A percentile compares a stretch with the other conserved stretches of the same genome.
phyloP scores from a whole-genome alignment of 2,329 filamentous ascomycete species.

The Lachnellula suecica region DNA sequence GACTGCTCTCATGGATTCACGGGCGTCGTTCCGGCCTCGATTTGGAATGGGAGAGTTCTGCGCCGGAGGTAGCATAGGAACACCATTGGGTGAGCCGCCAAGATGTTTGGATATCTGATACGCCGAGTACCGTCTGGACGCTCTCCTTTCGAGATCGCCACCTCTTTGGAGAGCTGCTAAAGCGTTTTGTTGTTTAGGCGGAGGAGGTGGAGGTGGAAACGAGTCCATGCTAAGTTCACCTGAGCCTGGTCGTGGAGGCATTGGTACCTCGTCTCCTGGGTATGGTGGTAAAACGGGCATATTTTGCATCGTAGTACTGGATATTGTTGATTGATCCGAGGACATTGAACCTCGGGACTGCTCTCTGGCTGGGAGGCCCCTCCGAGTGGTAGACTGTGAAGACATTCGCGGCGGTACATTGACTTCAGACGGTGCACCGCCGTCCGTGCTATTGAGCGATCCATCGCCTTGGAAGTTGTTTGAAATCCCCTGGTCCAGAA shows the following conservation, averaged over 20 bases:
- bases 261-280: conserved; percentile 56
- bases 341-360: conserved; percentile 49
- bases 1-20: conserved; percentile 79
- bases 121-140: conserved; percentile 89
- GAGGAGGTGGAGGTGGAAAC: conserved; percentile 74
- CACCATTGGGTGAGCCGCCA: conserved; percentile 74
- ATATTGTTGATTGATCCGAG: conserved; percentile 65
- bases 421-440: conserved; percentile 29
- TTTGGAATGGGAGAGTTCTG: conserved; percentile 85
- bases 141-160: conserved; percentile 87
- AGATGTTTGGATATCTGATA: conserved; percentile 97
- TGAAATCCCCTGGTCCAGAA: conserved; percentile 55
- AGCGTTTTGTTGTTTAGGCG: conserved; percentile 86
- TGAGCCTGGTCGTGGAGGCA: conserved; percentile 43
- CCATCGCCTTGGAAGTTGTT: conserved; percentile 26
- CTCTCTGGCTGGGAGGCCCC: conserved; percentile 42
- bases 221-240: conserved; percentile 52
- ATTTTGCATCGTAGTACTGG: conserved; percentile 74
- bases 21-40: conserved; percentile 70
- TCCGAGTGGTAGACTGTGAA: conserved; percentile 26
- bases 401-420: conserved; percentile 46
- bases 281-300: conserved; percentile 75
- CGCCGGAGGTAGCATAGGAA: conserved; percentile 82
- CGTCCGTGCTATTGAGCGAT: conserved; percentile 20
- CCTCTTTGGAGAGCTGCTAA: conserved; percentile 87